These are phyloP conservation scores for Chimonanthus salicifolius DNA, from an alignment of 164 flowering plant genomes.

Conservation along the genomic window DNA sequence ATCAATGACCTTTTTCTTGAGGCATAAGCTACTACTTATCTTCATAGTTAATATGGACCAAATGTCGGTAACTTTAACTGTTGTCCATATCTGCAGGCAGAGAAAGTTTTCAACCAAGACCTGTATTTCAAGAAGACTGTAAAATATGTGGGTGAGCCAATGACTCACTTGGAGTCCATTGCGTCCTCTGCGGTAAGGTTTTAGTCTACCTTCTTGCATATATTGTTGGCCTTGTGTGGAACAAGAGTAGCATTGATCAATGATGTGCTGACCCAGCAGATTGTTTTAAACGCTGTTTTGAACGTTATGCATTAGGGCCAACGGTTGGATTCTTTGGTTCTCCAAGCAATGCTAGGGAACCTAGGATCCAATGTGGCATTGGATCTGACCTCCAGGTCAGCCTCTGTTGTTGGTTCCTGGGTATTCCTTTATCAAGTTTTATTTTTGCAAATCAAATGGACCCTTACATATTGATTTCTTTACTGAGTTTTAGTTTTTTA, in stretches of 20 bases:
- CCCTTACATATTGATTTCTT: neutral
- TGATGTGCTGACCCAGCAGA: neutral
- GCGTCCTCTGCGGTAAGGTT: conserved; percentile 84
- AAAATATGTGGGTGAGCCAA: conserved; percentile 83
- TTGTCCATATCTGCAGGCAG: conserved; percentile 48
- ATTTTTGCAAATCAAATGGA: neutral
- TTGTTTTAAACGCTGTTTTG: neutral
- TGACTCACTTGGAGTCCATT: conserved; percentile 91
- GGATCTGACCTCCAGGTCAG: neutral
- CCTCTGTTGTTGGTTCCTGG: neutral
- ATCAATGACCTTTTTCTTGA: too few relatives aligned
- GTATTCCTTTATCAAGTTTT: neutral
- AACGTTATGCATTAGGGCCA: neutral
- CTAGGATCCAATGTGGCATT: neutral
- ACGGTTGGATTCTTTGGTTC: neutral
- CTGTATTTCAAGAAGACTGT: conserved; percentile 74
- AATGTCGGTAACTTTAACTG: too few relatives aligned
- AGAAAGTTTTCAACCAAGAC: conserved; percentile 88
- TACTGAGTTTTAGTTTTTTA: neutral
- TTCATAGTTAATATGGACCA: too few relatives aligned
- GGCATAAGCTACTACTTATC: too few relatives aligned
- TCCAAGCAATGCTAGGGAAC: neutral
- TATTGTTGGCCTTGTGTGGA: neutral
- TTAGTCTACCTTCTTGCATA: neutral
- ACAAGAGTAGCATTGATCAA: neutral